Evolutionary conservation across 805 yeast species (phyloP), one percentile per base, ranked within the genome.

Genomic region (Myxozyma lipomycoides): DNA sequence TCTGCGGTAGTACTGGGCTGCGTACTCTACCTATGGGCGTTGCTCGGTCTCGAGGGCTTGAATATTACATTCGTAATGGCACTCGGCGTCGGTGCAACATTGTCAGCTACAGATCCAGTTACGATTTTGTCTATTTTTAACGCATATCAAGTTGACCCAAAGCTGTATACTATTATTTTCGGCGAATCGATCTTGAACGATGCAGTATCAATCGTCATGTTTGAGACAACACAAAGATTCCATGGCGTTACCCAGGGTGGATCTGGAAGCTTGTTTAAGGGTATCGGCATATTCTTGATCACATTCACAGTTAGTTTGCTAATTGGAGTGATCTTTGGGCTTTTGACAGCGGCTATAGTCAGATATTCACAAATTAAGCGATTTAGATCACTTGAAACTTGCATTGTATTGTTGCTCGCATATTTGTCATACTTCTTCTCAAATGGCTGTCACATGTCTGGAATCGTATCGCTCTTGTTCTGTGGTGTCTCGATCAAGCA

Each of bases 401-500:
- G 98, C 67, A 67, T 93, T 48, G 95, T 93, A 25, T 71, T 93
- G 40, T 71, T 93, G 60, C 82, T 90, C 66, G 97, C 98, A 17
- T 93, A 93, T 67, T 96, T 89, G 62, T 88, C 97, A 0, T 93
- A 93, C 69, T 93, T 93, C 73, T 93, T 93, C 69, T 90, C 98
- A 39, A 93, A 93, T 64, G 99, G 98, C 44, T 95, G 98, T 62
- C 98, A 95, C 67, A 93, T 93, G 98, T 90, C 98, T 4, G 99
- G 99, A 41, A 55, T 56, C 22, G 61, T 58, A 4, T 89, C 97
- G 1, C 74, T 93, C 59, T 71, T 93, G 59, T 93, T 93, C 71
- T 91, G 97, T 67, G 98, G 99, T 48, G 93, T 93, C 56, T 91
- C 98, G 1, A 73, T 93, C 67, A 93, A 91, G 67, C 98, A 95